Evolutionary conservation across 2,329 filamentous ascomycete genomes (phyloP), one percentile per base, ranked within the genome.

Genomic region (Apiospora sp.): DNA sequence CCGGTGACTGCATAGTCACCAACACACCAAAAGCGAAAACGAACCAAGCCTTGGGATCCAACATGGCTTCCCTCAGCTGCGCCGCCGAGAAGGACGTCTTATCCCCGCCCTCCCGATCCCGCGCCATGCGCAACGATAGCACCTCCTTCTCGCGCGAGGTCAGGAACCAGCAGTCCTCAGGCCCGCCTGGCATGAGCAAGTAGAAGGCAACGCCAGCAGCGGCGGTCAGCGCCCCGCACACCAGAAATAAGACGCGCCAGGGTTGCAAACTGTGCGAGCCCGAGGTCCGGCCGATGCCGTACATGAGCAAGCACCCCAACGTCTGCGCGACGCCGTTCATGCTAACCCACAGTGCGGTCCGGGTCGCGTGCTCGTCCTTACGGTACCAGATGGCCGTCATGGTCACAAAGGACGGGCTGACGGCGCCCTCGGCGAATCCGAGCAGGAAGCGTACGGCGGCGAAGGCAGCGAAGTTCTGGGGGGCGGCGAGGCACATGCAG

Each of bases 371-470:
- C 58, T 84, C 83, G 12, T 77, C 71, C 70, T 83, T 83, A 16
- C 77, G 76, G 71, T 84, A 85, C 83, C 83, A 85, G 46, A 84
- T 82, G 68, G 78, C 78, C 0, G 85, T 86, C 43, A 87, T 84
- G 5, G 82, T 85, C 8, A 87, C 82, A 71, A 86, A 61, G 54
- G 54, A 10, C 16, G 54, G 54, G 54, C 54, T 61, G 6, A 61
- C 54, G 54, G 54, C 91, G 51, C 90, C 91, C 80, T 93, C 91
- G 0, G 89, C 87, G 5, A 91, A 76, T 14, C 91, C 91, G 6
- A 93, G 83, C 43, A 93, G 78, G 12, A 89, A 89, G n/a, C 91
- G 86, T 22, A 92, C 88, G 10, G 86, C 87, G 3, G 90, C 84
- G 71, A 93, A 92, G n/a, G 87, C 86, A 10, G 84, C 84, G 74